These are phyloP conservation scores for Trypanosoma brucei DNA, from an alignment of 208 protist species.

Conservation along the genomic window DNA sequence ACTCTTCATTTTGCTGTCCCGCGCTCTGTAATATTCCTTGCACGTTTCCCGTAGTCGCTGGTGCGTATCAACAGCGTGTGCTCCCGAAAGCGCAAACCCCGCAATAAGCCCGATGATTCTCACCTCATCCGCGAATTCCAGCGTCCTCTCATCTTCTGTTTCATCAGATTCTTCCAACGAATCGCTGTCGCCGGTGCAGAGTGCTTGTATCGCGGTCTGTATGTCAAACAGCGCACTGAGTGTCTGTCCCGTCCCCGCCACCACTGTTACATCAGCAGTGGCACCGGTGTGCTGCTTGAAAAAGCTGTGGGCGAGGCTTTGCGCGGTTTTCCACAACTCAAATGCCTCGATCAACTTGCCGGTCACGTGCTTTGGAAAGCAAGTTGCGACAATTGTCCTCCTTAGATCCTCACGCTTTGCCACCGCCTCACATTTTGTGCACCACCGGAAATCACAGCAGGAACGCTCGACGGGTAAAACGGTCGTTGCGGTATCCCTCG, in stretches of 20 bases:
- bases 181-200: slow-evolving; percentile 23
- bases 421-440: slow-evolving; percentile 39
- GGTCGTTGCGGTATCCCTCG: background rate
- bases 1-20: slow-evolving; percentile 41
- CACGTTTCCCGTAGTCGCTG: slow-evolving; percentile 34
- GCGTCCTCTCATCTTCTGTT: slow-evolving; percentile 14
- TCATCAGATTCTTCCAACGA: slow-evolving; percentile 29
- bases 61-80: slow-evolving; percentile 37
- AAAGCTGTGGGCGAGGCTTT: slow-evolving; percentile 54
- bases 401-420: slow-evolving; percentile 41
- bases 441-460: slow-evolving; percentile 37
- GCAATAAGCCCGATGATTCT: slow-evolving; percentile 55
- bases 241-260: slow-evolving; percentile 31
- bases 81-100: slow-evolving; percentile 56
- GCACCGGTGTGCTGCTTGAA: slow-evolving; percentile 30
- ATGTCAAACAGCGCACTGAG: slow-evolving; percentile 58
- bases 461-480: slow-evolving; percentile 2
- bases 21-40: slow-evolving; percentile 43
- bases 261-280: slow-evolving; percentile 10
- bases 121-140: slow-evolving; percentile 23
- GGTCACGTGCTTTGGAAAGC: slow-evolving; percentile 45
- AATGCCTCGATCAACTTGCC: slow-evolving; percentile 35
- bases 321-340: slow-evolving; percentile 55
- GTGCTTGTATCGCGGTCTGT: slow-evolving; percentile 38
- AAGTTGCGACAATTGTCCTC: slow-evolving; percentile 31